A percentile compares a stretch with the other conserved stretches of the same genome.
phyloP scores from a whole-genome alignment of 2,329 filamentous ascomycete species.

The Fusarium incarnatum region DNA sequence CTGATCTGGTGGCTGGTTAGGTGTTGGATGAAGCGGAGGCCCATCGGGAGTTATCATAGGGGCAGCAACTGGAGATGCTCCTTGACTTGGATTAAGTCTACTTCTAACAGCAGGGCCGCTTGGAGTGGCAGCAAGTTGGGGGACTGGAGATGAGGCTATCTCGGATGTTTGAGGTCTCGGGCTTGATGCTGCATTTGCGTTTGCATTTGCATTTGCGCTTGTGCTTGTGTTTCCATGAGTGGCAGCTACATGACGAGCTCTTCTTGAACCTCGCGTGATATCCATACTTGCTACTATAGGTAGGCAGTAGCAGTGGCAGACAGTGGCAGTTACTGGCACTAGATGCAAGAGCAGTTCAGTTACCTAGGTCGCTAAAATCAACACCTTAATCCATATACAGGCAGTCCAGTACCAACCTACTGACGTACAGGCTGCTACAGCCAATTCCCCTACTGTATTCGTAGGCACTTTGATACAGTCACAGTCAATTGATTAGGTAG shows the following conservation, averaged over 20 bases:
- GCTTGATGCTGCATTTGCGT: constrained; percentile 22
- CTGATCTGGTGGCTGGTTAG: constrained; percentile 44
- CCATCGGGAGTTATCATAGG: constrained; percentile 42
- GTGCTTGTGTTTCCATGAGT: constrained; percentile 20
- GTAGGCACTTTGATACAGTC: not conserved
- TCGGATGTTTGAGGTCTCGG: constrained; percentile 19
- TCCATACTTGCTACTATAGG: constrained; percentile 23
- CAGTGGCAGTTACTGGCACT: not conserved
- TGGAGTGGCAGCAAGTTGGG: constrained; percentile 28
- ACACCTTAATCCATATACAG: not conserved
- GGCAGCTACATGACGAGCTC: constrained; percentile 40
- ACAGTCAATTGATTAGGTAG: constrained; percentile 16
- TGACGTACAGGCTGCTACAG: not conserved
- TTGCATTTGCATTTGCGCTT: constrained; percentile 1
- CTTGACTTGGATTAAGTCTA: constrained; percentile 24
- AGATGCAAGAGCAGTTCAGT: not conserved
- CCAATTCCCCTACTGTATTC: not conserved
- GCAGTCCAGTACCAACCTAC: not conserved
- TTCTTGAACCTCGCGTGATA: constrained; percentile 36
- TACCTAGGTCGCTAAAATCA: not conserved
- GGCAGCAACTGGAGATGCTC: constrained; percentile 32
- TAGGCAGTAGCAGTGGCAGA: not conserved
- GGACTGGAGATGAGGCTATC: constrained; percentile 32
- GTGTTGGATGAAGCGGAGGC: constrained; percentile 43
- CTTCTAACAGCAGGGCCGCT: constrained; percentile 20